These are phyloP conservation scores for Pseudogymnoascus sp. DNA, from an alignment of 2,329 filamentous ascomycete genomes.

Conservation along the genomic window DNA sequence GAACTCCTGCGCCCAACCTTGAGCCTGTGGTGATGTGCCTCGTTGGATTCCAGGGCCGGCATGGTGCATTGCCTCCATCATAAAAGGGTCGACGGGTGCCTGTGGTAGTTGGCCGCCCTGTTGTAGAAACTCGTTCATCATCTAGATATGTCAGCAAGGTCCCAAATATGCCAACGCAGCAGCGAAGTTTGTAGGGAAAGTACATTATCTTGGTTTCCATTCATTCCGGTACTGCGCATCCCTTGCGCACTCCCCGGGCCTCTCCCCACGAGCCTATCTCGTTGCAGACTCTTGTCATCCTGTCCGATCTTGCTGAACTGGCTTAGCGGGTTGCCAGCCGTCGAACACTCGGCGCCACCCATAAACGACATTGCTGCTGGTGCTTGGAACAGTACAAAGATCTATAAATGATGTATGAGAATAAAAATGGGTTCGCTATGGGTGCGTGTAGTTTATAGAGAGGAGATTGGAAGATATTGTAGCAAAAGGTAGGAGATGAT, in stretches of 20 bases:
- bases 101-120: conserved; percentile 58
- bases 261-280: conserved; percentile 76
- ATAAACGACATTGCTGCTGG: conserved; percentile 76
- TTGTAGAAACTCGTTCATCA: conserved; percentile 90
- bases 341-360: conserved; percentile 92
- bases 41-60: conserved; percentile 22
- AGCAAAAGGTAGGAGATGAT: background rate
- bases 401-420: background rate
- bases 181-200: background rate
- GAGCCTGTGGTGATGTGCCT: conserved; percentile 31
- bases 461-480: background rate
- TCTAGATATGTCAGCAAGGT: conserved; percentile 44
- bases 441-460: background rate
- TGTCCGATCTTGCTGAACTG: conserved; percentile 97
- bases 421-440: background rate
- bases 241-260: conserved; percentile 66
- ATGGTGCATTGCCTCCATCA: conserved; percentile 23
- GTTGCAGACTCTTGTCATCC: conserved; percentile 90
- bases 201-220: conserved; percentile 63
- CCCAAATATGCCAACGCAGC: background rate
- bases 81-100: conserved; percentile 36
- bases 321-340: conserved; percentile 88
- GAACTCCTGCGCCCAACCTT: conserved; percentile 59
- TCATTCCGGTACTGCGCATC: conserved; percentile 61
- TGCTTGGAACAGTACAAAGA: background rate